A percentile compares a stretch with the other conserved stretches of the same genome.
phyloP scores from a whole-genome alignment of 225 moss, liverwort and hornwort genomes.

The Bryum argenteum region DNA sequence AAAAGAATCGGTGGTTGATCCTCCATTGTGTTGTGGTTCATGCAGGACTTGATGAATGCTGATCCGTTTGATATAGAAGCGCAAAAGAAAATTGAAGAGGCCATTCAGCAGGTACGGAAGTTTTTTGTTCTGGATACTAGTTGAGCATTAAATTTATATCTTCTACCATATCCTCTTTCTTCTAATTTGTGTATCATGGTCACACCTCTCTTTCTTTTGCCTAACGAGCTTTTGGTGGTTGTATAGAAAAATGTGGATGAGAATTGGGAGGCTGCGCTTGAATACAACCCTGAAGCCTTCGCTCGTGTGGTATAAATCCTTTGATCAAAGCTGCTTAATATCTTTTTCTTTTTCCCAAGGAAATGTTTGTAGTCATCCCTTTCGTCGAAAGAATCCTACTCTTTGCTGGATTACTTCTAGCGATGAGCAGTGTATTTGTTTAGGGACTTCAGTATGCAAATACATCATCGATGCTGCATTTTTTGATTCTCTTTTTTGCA shows the following conservation, averaged over 20 bases:
- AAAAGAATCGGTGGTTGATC: not conserved
- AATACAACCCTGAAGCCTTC: slow-evolving; percentile 96
- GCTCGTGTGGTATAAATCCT: slow-evolving; percentile 72
- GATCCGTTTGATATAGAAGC: slow-evolving; percentile 97
- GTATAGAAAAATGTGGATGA: slow-evolving; percentile 98
- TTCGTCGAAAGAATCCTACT: not conserved
- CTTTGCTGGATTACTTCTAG: slow-evolving; percentile 7
- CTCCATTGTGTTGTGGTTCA: not conserved
- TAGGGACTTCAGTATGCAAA: not conserved
- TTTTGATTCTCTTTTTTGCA: slow-evolving; percentile 39
- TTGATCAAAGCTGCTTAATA: not conserved
- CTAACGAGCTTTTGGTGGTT: slow-evolving; percentile 21
- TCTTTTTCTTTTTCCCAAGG: not conserved
- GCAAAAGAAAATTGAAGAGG: slow-evolving; percentile 94
- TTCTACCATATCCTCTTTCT: not conserved
- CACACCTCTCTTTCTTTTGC: slow-evolving; percentile 6
- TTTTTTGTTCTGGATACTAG: not conserved
- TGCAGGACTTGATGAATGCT: slow-evolving; percentile 97
- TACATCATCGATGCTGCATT: slow-evolving; percentile 7
- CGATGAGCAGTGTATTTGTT: slow-evolving; percentile 8
- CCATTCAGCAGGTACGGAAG: slow-evolving; percentile 82
- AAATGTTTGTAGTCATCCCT: not conserved
- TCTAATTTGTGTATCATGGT: slow-evolving; percentile 1
- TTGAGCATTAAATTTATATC: too few relatives aligned
- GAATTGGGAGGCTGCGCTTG: slow-evolving; percentile 99